Percentiles rank a stretch among this genome's conserved stretches.
Conservation (phyloP, 768 basidiomycete species). For the Mycena epipterygia region DNA sequence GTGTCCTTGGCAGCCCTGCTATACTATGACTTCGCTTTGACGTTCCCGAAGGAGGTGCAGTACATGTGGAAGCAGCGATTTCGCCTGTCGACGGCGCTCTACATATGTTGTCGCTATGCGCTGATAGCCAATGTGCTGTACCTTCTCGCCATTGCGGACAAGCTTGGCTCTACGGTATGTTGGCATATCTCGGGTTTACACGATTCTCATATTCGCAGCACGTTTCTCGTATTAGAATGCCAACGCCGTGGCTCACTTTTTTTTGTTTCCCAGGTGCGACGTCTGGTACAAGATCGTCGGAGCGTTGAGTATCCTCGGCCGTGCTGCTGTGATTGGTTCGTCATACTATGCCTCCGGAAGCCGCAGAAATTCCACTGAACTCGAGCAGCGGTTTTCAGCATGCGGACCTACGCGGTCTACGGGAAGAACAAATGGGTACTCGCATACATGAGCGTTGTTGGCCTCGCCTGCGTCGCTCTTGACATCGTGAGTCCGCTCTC, state of each 20-base stretch:
- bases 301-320: constrained; percentile 18
- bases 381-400: constrained; percentile 16
- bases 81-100: constrained; percentile 46
- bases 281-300: constrained; percentile 26
- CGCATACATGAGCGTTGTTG: constrained; percentile 40
- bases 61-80: constrained; percentile 48
- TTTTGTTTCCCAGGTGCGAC: constrained; percentile 9
- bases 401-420: constrained; percentile 45
- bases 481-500: constrained; percentile 40
- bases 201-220: neutral
- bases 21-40: constrained; percentile 51
- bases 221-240: neutral
- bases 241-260: neutral
- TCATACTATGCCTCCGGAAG: neutral
- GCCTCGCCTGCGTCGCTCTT: constrained; percentile 38
- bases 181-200: neutral
- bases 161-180: constrained; percentile 38
- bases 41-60: constrained; percentile 46
- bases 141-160: constrained; percentile 43
- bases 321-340: constrained; percentile 21
- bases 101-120: constrained; percentile 51
- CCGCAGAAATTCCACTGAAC: neutral
- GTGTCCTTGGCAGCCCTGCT: constrained; percentile 39
- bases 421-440: constrained; percentile 38
- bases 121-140: constrained; percentile 50